Evolutionary conservation across 441 rosid species (phyloP).

Genomic region (Brassica hybrid): DNA sequence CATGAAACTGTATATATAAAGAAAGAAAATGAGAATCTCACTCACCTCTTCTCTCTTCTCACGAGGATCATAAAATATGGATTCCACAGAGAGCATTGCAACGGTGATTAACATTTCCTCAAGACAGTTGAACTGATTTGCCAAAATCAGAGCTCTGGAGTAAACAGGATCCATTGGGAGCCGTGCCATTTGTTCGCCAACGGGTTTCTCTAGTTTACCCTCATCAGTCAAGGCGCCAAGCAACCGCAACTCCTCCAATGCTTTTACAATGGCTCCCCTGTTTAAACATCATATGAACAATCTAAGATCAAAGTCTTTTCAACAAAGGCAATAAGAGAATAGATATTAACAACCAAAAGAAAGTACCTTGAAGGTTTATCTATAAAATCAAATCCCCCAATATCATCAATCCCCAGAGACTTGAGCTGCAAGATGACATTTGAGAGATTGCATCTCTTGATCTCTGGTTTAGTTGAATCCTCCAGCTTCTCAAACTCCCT

Average conservation of each 20-base stretch:
- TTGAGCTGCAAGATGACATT: conserved; percentile 91
- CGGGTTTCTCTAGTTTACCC: conserved; percentile 77
- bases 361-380: conserved; percentile 91
- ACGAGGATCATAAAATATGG: conserved; percentile 66
- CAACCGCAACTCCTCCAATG: conserved; percentile 79
- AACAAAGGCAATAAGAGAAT: not conserved
- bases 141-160: conserved; percentile 86
- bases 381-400: conserved; percentile 89
- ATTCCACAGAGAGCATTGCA: conserved; percentile 90
- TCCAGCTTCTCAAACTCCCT: conserved; percentile 90
- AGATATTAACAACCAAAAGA: not conserved
- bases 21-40: conserved; percentile 3
- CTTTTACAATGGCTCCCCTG: conserved; percentile 82
- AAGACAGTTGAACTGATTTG: conserved; percentile 82
- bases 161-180: conserved; percentile 89
- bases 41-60: conserved; percentile 84
- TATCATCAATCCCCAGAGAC: conserved; percentile 91
- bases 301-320: not conserved
- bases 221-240: conserved; percentile 95
- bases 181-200: conserved; percentile 90
- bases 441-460: conserved; percentile 91
- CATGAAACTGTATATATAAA: conserved; percentile 10
- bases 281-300: conserved; percentile 33
- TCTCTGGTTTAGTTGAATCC: conserved; percentile 90
- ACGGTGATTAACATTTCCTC: conserved; percentile 94